Percentiles rank a stretch among this genome's conserved stretches.
Conservation (phyloP, 352 stramenopile species). For the Aphanomyces stellatus region DNA sequence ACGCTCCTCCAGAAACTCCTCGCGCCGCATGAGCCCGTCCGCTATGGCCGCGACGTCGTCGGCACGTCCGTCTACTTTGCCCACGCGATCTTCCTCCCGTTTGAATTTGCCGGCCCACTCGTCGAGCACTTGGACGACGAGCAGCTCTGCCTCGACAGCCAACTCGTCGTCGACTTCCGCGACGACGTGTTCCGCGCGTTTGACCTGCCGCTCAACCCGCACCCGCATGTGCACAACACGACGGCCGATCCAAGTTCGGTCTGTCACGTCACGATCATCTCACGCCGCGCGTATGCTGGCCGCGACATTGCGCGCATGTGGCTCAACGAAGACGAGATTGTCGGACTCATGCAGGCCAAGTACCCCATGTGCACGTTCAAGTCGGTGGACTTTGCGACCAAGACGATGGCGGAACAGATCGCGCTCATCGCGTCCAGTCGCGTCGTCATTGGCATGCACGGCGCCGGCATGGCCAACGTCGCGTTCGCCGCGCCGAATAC, state of each 20-base stretch:
- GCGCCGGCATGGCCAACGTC: conserved; percentile 69
- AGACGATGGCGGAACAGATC: conserved; percentile 57
- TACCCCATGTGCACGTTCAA: conserved; percentile 27
- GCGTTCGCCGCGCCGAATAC: conserved; percentile 29
- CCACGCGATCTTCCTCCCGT: conserved; percentile 38
- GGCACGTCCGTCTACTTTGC: conserved; percentile 30
- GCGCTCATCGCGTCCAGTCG: conserved; percentile 47
- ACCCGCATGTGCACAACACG: background rate
- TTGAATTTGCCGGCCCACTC: conserved; percentile 42
- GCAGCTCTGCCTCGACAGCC: conserved; percentile 44
- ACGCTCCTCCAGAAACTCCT: conserved; percentile 36
- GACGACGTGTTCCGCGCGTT: conserved; percentile 11
- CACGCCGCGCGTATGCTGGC: conserved; percentile 37
- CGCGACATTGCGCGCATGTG: conserved; percentile 49
- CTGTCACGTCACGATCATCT: conserved; percentile 46
- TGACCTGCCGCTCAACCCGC: background rate
- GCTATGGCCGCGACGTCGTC: conserved; percentile 28
- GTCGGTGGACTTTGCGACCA: conserved; percentile 51
- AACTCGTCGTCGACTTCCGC: conserved; percentile 47
- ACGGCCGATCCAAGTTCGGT: background rate
- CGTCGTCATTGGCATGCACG: conserved; percentile 77
- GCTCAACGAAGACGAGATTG: conserved; percentile 52
- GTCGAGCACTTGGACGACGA: conserved; percentile 62
- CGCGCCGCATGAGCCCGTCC: conserved; percentile 22
- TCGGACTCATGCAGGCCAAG: conserved; percentile 29